Percentiles rank a stretch among this genome's conserved stretches.
phyloP scores from a whole-genome alignment of 805 yeast genomes.

The Starmerella tilneyi region DNA sequence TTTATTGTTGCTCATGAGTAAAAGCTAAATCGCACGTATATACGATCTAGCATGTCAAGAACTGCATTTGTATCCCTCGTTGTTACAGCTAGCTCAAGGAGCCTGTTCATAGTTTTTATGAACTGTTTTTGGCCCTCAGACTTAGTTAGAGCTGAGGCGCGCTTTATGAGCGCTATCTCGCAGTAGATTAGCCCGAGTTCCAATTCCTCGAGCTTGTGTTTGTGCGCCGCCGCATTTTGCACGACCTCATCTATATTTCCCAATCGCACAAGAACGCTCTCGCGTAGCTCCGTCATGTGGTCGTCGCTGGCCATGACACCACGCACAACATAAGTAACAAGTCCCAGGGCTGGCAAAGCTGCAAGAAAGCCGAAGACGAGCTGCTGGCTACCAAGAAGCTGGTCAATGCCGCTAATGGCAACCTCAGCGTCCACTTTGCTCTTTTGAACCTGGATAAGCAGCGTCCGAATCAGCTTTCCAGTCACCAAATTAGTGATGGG shows the following conservation, averaged over 20 bases:
- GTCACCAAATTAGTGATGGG: constrained; percentile 55
- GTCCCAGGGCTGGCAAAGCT: constrained; percentile 50
- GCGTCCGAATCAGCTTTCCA: constrained; percentile 66
- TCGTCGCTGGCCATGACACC: neutral
- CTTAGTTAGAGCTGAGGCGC: neutral
- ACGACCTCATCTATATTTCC: constrained; percentile 19
- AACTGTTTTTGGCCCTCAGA: constrained; percentile 8
- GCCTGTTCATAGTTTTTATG: constrained; percentile 8
- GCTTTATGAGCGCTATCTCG: constrained; percentile 10
- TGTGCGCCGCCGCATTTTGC: constrained; percentile 6
- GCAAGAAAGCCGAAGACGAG: constrained; percentile 89
- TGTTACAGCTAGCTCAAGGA: constrained; percentile 9
- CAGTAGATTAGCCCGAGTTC: constrained; percentile 22
- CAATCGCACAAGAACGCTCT: constrained; percentile 11
- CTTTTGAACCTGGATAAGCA: constrained; percentile 88
- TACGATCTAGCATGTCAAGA: constrained; percentile 16
- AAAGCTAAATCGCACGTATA: constrained; percentile 12
- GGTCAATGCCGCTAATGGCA: constrained; percentile 85
- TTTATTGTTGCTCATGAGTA: neutral
- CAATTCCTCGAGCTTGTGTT: constrained; percentile 3
- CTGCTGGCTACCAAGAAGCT: constrained; percentile 79
- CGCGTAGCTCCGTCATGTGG: constrained; percentile 4
- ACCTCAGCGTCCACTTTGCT: constrained; percentile 90
- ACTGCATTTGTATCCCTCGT: constrained; percentile 8
- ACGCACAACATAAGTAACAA: neutral